Evolutionary conservation across 768 basidiomycete species (phyloP).

Genomic region (Pulveroboletus frians): DNA sequence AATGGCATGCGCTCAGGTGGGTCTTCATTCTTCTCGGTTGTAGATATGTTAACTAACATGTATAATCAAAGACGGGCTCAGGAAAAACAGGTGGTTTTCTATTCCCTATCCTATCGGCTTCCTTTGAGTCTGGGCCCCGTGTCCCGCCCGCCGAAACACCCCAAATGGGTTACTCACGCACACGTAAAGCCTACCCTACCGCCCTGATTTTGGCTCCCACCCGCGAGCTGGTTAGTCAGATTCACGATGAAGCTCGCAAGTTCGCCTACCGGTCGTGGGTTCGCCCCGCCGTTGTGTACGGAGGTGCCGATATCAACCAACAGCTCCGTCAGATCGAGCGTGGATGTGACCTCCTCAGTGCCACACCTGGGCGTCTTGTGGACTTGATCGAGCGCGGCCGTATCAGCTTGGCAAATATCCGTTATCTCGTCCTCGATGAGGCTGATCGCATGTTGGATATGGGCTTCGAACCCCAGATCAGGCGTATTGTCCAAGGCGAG

Average conservation of each 20-base stretch:
- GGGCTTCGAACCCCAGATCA: conserved; percentile 99
- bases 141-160: conserved; percentile 54
- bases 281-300: conserved; percentile 96
- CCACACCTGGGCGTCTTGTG: conserved; percentile 96
- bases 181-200: conserved; percentile 91
- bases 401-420: conserved; percentile 93
- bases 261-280: conserved; percentile 99
- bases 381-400: conserved; percentile 97
- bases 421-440: conserved; percentile 97
- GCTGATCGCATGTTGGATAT: conserved; percentile 99
- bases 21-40: conserved; percentile 18
- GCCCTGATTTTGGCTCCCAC: conserved; percentile 98
- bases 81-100: conserved; percentile 99
- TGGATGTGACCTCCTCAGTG: conserved; percentile 94
- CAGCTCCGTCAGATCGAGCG: conserved; percentile 93
- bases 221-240: conserved; percentile 97
- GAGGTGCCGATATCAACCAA: conserved; percentile 95
- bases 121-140: conserved; percentile 78
- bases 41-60: conserved; percentile 15
- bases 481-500: conserved; percentile 94
- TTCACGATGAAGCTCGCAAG: conserved; percentile 98
- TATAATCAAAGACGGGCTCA: conserved; percentile 79
- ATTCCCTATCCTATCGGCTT: conserved; percentile 96
- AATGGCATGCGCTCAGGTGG: conserved; percentile 92
- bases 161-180: conserved; percentile 50